These are phyloP conservation scores for Sphagnum tenellum DNA, from an alignment of 225 moss, liverwort and hornwort species.

Conservation along the genomic window DNA sequence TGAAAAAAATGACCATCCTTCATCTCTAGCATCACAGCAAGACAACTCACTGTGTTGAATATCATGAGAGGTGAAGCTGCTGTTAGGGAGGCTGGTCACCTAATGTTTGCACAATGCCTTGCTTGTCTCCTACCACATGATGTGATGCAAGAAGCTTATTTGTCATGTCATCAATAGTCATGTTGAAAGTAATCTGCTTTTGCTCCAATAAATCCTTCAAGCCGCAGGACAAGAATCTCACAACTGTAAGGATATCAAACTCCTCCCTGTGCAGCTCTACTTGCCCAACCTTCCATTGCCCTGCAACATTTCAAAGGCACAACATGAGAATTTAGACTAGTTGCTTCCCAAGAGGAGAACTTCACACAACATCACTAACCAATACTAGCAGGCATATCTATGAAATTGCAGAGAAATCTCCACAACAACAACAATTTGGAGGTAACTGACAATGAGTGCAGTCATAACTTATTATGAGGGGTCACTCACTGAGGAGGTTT, in stretches of 20 bases:
- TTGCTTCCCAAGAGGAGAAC: too few relatives aligned
- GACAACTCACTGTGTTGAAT: background rate
- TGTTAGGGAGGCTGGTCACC: slow-evolving; percentile 2
- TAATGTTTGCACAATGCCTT: slow-evolving; percentile 17
- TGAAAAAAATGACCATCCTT: too few relatives aligned
- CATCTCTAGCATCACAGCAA: background rate
- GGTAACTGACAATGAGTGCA: too few relatives aligned
- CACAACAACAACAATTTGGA: too few relatives aligned
- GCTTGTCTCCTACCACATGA: slow-evolving; percentile 18
- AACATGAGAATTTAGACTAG: background rate
- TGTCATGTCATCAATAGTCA: slow-evolving; percentile 12
- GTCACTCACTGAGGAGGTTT: too few relatives aligned
- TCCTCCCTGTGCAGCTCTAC: slow-evolving; percentile 15
- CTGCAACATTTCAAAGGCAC: slow-evolving; percentile 1
- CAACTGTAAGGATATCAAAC: slow-evolving; percentile 17
- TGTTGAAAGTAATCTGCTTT: slow-evolving; percentile 13
- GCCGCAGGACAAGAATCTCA: slow-evolving; percentile 21
- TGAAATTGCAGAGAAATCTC: too few relatives aligned
- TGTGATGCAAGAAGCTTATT: slow-evolving; percentile 9
- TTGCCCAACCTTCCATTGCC: slow-evolving; percentile 20
- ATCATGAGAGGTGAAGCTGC: background rate
- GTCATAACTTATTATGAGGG: too few relatives aligned
- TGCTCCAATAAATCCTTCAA: slow-evolving; percentile 19
- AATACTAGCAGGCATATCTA: too few relatives aligned
- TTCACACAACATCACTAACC: too few relatives aligned